Base-by-base conservation (phyloP, 2,329 filamentous ascomycete genomes). In the Colletotrichum sp. region DNA sequence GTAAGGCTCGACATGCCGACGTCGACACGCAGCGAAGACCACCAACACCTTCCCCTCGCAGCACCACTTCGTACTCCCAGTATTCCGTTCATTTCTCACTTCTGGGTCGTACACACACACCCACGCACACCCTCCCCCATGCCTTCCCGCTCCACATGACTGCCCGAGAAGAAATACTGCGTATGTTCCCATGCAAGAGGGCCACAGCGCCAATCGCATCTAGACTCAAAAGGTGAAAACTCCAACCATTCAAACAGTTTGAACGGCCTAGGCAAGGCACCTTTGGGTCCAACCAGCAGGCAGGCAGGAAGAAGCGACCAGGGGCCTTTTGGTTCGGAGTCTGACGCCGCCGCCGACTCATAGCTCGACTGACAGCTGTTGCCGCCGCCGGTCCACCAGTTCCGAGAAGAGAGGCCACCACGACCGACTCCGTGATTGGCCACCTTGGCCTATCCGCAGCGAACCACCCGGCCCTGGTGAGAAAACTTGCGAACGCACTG, bases 101-200 rank as follows among this genome's bases (percentile, higher is more conserved):
- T 21, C n/a, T 52, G 44, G 44, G 44, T 21, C 44, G 44, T 52
- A 52, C 44, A 52, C 44, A 12, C 44, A 52, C 44, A 12, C 44
- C 44, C n/a, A 21, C 4, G 3, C 36, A 32, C 67, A 34, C 44
- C 44, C 71, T 26, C 28, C 28, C 21, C 59, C n/a, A n/a, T 28
- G 30, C 70, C 59, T 18, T 52, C 70, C 64, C 64, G 70, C 59
- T 62, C 74, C 70, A 76, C 71, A 69, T 65, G 74, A 73, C 71
- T 73, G 74, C 64, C 59, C 68, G 34, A 64, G 70, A 21, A 65
- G 32, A 52, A 52, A 52, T 12, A 30, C 28, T 30, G 28, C 28
- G 28, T 30, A 52, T 52, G 44, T 52, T 52, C 21, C 44, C 68
- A 63, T 63, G 57, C 28, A 10, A 73, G 63, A 49, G 57, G n/a